Evolutionary conservation across 1,284 basidiomycete species (phyloP).

Genomic region (Pterula multifida): DNA sequence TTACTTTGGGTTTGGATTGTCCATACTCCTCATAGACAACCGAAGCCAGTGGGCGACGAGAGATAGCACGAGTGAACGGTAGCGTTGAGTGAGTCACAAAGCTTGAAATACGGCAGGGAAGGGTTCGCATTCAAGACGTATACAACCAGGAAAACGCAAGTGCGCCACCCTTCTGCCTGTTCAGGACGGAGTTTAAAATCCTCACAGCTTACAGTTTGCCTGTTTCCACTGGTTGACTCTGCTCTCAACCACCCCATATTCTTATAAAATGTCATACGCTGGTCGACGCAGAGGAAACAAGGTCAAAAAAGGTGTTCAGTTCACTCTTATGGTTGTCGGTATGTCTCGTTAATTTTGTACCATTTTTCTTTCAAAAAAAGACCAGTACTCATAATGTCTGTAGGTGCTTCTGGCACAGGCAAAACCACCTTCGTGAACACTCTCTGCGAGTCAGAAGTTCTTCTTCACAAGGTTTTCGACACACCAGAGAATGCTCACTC

Average conservation of each 20-base stretch:
- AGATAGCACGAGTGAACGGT: no score
- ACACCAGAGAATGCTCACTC: conserved; percentile 85
- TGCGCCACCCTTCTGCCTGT: background rate
- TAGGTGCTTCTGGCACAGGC: conserved; percentile 91
- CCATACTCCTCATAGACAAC: no score
- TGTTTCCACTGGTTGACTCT: background rate
- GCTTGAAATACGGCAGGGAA: no score
- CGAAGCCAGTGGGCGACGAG: no score
- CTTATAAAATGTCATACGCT: conserved; percentile 64
- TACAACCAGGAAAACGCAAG: background rate
- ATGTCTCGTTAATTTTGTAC: conserved; percentile 18
- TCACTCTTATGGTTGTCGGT: conserved; percentile 94
- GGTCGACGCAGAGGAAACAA: conserved; percentile 86
- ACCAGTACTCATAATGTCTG: conserved; percentile 13
- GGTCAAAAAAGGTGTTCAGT: conserved; percentile 95
- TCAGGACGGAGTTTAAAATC: background rate
- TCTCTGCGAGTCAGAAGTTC: conserved; percentile 86
- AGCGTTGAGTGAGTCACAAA: no score
- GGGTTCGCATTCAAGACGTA: background rate
- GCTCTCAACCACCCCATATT: background rate
- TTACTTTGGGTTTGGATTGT: background rate
- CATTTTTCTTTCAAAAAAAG: conserved; percentile 10
- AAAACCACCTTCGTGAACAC: conserved; percentile 98
- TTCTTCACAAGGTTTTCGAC: conserved; percentile 79
- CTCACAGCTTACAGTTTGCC: background rate